Percentiles rank a stretch among this genome's conserved stretches.
Conservation (phyloP, 139 green algal genomes). For the Micromonas commoda region DNA sequence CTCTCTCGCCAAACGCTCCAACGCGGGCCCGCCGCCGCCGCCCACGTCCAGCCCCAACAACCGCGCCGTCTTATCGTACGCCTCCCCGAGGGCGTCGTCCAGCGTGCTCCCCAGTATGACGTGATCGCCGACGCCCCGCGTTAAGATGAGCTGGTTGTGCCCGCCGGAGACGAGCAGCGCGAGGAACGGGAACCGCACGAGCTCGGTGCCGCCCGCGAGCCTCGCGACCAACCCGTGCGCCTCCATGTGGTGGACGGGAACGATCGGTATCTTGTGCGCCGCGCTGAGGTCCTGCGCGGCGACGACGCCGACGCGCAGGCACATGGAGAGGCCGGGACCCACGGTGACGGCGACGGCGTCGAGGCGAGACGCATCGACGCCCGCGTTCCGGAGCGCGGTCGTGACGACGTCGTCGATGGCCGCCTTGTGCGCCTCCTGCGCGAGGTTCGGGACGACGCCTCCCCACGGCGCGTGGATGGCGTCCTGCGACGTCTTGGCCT, state of each 20-base stretch:
- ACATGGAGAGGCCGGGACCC: constrained; percentile 87
- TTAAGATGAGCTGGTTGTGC: constrained; percentile 90
- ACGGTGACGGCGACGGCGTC: constrained; percentile 87
- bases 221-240: constrained; percentile 84
- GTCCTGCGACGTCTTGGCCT: constrained; percentile 67
- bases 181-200: constrained; percentile 40
- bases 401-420: constrained; percentile 85
- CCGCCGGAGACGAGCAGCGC: constrained; percentile 53
- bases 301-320: constrained; percentile 85
- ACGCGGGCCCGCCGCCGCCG: constrained; percentile 35
- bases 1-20: constrained; percentile 36
- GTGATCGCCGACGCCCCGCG: constrained; percentile 79
- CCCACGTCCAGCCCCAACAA: constrained; percentile 74
- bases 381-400: constrained; percentile 54
- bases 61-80: constrained; percentile 94
- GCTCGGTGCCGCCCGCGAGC: constrained; percentile 58
- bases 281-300: constrained; percentile 73
- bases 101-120: constrained; percentile 81
- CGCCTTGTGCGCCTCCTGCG: constrained; percentile 73
- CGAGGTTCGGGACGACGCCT: constrained; percentile 88
- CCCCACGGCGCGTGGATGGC: constrained; percentile 73
- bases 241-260: constrained; percentile 97
- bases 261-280: constrained; percentile 57
- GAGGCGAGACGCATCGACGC: constrained; percentile 39
- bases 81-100: constrained; percentile 88